Base-by-base conservation (phyloP, 495 filamentous ascomycete genomes). In the Lasiosphaeriaceae sp. region DNA sequence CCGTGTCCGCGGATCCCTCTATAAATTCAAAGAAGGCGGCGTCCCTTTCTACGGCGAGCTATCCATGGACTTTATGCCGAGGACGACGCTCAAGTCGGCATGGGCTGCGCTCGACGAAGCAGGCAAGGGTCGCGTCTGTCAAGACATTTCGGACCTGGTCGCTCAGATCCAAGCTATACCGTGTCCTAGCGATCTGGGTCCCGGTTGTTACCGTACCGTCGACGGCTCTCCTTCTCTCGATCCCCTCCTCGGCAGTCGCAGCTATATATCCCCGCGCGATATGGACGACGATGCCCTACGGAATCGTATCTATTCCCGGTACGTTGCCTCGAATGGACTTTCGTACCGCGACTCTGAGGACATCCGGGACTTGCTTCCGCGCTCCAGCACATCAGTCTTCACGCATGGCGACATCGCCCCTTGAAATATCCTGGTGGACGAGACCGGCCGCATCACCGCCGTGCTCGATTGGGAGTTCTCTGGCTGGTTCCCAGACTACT, bases 401-500 rank as follows among this genome's bases (percentile, higher is more conserved):
- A 68, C 70, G 19, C 68, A 71, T 58, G 60, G 62, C 14, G 70
- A 73, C 58, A 23, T 74, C n/a, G 56, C 57, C 19, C 66, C 66
- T 7, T 60, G 60, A 8, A 74, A 74, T 63, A 69, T 80, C 23
- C 61, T 79, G 52, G 66, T 80, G 1, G 66, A 77, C 56, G 57
- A 71, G 26, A 24, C 59, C 26, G 54, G 63, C 20, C 62, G 51
- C 8, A 67, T 80, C 50, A 74, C 66, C 0, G 76, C 65, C 12
- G 56, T 82, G 29, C 48, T 80, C 0, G 75, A 78, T 54, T 78
- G 77, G 77, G 76, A 80, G 63, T 60, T 16, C 22, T 68, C 74
- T 24, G 76, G 76, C 2, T 80, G 76, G 77, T 78, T 74, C 63
- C 74, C 78, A 2, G 74, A 76, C 2, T 78, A 78, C 55, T 80